Conservation (phyloP, 495 filamentous ascomycete species). For the Tuber indicum region DNA sequence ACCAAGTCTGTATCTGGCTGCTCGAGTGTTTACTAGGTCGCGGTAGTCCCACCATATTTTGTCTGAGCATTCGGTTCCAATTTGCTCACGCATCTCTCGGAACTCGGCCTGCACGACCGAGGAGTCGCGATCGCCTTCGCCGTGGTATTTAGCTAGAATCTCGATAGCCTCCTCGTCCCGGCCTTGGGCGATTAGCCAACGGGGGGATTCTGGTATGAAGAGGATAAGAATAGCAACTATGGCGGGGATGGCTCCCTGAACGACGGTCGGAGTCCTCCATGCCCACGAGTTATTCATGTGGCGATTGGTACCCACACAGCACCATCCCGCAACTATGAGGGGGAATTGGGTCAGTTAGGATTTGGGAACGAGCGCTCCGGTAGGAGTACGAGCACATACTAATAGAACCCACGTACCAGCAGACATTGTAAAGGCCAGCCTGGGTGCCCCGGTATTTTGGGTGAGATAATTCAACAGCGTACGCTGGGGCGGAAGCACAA, state of each 20-base stretch:
- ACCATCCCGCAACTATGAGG: slow-evolving; percentile 24
- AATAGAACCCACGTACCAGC: slow-evolving; percentile 55
- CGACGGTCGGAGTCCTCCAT: slow-evolving; percentile 57
- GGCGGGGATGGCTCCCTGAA: slow-evolving; percentile 48
- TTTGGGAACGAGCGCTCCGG: neutral
- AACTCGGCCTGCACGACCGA: slow-evolving; percentile 38
- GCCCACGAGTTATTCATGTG: slow-evolving; percentile 52
- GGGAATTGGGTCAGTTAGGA: neutral
- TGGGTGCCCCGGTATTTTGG: slow-evolving; percentile 58
- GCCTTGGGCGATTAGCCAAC: slow-evolving; percentile 55
- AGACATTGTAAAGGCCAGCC: slow-evolving; percentile 58
- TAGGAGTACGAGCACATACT: slow-evolving; percentile 16
- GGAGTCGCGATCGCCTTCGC: slow-evolving; percentile 28
- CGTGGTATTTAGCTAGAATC: slow-evolving; percentile 49
- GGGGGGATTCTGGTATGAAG: slow-evolving; percentile 44
- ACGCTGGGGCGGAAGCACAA: slow-evolving; percentile 56
- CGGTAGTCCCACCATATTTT: slow-evolving; percentile 56
- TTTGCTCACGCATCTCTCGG: slow-evolving; percentile 38
- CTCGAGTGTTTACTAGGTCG: slow-evolving; percentile 50
- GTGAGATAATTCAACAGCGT: slow-evolving; percentile 59
- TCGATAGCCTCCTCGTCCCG: slow-evolving; percentile 53
- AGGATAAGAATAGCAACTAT: slow-evolving; percentile 51
- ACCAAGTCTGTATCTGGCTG: slow-evolving; percentile 47
- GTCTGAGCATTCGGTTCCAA: slow-evolving; percentile 44
- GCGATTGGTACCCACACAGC: slow-evolving; percentile 29